Evolutionary conservation across 257 asterid species (phyloP), one percentile per base, ranked within the genome.

Genomic region (Nicotiana undulata): DNA sequence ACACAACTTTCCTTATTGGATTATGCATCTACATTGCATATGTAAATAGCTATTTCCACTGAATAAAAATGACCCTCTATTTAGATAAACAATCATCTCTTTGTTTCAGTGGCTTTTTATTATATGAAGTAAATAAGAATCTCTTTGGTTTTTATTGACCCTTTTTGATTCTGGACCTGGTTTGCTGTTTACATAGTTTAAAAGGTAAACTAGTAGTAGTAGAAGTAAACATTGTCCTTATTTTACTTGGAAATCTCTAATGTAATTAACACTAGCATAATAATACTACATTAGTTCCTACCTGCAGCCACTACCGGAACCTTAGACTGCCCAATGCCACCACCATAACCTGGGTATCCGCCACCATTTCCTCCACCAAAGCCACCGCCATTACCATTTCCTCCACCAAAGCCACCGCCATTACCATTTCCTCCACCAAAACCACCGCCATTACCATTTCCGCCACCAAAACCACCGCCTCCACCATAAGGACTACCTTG

Each of bases 401-500:
- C 59, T 24, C 85, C 83, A 12, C 82, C 83, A 0, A 61, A 32
- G 13, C 80, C 68, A 16, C 66, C 51, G 12, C 86, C 81, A 4
- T 70, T 76, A 63, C 72, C 63, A 26, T 1, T 34, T 4, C 85
- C 82, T 1, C 81, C 84, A 13, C 85, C 86, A 40, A 53, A 55
- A 0, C 83, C 86, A 7, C 82, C 84, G 1, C 86, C 85, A 1
- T 22, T n/a, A 2, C 86, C 85, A 1, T 22, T n/a, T 6, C 81
- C 77, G 80, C 82, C 78, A 0, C 83, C 87, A 31, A 61, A 49
- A 4, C 79, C 78, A 7, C 70, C 75, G 2, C 37, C 63, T 2
- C 83, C 76, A 17, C 55, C 68, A 26, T 68, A 80, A 1, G 28
- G 51, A 46, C 82, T n/a, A 7, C 29, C 74, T 0, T 72, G 68